Evolutionary conservation across 495 filamentous ascomycete genomes (phyloP), one percentile per base, ranked within the genome.

Genomic region (Corynascus novoguineensis): DNA sequence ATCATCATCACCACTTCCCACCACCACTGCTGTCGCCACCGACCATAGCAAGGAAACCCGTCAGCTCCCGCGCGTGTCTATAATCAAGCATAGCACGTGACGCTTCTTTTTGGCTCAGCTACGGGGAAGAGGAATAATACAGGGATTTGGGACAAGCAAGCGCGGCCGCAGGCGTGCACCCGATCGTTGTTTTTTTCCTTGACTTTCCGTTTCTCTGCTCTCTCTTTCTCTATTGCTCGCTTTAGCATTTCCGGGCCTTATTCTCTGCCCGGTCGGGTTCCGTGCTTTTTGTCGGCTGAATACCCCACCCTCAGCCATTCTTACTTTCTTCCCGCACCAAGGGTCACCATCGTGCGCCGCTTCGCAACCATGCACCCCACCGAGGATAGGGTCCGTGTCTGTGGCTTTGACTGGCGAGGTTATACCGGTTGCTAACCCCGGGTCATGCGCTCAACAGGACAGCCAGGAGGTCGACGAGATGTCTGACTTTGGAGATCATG

Each of bases 401-500:
- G 67, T 69, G 49, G 45, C 44, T 31, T 49, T 50, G 17, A 27
- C 0, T 3, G 40, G 24, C 3, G 11, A 40, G 15, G 27, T 28
- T 9, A 8, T 14, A 17, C 34, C 41, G 42, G 29, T 56, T 47
- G 61, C 64, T 55, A 55, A 57, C 45, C 19, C n/a, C n/a, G n/a
- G n/a, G 38, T 15, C n/a, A n/a, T 8, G 19, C 41, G 31, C 24
- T 32, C 50, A n/a, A n/a, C 35, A 68, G 65, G 56, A 68, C 59
- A 51, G 63, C 54, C 58, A 63, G 49, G 57, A 34, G 15, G 42
- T 28, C 34, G 38, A 52, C 61, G 62, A 24, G 38, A 72, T 70
- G 67, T 57, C 71, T 40, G 74, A 80, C 37, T 71, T 81, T 14
- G 81, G 81, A 42, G 89, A 95, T 59, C 77, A 76, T 61, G 86